Evolutionary conservation across 1,284 basidiomycete genomes (phyloP), one percentile per base, ranked within the genome.

Genomic region (Neonothopanus nambi): DNA sequence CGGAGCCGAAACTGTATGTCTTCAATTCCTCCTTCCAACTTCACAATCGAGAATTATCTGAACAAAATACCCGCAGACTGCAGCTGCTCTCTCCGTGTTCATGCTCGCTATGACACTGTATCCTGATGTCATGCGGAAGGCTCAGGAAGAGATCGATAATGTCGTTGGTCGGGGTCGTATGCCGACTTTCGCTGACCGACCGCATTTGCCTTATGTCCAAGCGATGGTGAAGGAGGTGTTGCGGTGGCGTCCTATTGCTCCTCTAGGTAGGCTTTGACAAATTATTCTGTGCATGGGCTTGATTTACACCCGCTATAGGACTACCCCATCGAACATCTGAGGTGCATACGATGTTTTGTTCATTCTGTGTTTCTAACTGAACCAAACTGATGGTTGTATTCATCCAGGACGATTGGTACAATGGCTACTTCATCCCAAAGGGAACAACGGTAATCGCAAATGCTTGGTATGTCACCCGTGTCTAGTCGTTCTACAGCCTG

Each of bases 261-360:
- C 58, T 11, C 28, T 57, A 12, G 53, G 59, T 56, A 35, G 48
- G 45, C 41, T 61, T 40, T n/a, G 7, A 20, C 5, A 6, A 23
- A 17, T 17, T 21, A 11, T 11, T 39, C 51, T n/a, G 33, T 28
- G 8, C 21, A 35, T 15, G 36, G 44, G n/a, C 26, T 52, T 8
- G 51, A 28, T 17, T 87, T 86, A 47, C 21, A 13, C 33, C 49
- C 33, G 13, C 41, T 28, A 8, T 5, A 48, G 46, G 28, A 3
- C 23, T 49, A 5, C 47, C 23, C 3, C 47, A 49, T 40, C 47
- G 47, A 17, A 37, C 46, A 9, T 26, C 37, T 24, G 52, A 38
- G n/a, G 24, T 37, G 23, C 12, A 44, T 5, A 13, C 11, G n/a
- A 13, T 39, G 9, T 18, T 18, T 15, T 15, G 8, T 24, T 35